Evolutionary conservation across 2,329 filamentous ascomycete genomes (phyloP).

Genomic region (Domatiomyces globalis): DNA sequence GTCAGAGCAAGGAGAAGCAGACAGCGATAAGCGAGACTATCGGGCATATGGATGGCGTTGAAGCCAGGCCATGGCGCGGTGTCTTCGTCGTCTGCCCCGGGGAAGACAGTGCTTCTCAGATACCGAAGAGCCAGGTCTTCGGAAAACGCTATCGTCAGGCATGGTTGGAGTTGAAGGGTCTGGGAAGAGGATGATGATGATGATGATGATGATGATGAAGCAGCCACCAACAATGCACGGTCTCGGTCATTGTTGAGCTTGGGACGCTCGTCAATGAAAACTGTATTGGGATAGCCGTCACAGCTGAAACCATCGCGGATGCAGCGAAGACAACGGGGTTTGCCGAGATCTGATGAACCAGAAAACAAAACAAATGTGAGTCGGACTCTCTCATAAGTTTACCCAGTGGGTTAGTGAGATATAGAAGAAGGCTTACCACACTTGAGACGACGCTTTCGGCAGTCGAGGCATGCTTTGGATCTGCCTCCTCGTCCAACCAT

Average conservation of each 20-base stretch:
- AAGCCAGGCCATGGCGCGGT: too few species aligned
- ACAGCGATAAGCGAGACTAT: not conserved
- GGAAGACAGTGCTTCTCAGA: not conserved
- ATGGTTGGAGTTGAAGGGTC: too few species aligned
- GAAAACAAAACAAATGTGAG: too few species aligned
- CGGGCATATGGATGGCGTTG: too few species aligned
- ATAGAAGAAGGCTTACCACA: conserved; percentile 1
- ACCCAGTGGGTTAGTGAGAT: not conserved
- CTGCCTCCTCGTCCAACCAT: too few species aligned
- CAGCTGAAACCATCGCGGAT: not conserved
- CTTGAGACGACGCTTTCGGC: conserved; percentile 1
- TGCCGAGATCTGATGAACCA: not conserved
- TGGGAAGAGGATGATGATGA: too few species aligned
- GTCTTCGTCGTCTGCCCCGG: too few species aligned
- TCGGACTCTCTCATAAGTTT: too few species aligned
- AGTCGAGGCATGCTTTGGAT: not conserved
- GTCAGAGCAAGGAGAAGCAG: not conserved
- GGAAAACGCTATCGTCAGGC: too few species aligned
- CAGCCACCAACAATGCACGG: too few species aligned
- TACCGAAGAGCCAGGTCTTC: not conserved
- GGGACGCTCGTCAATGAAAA: not conserved
- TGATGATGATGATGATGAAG: too few species aligned
- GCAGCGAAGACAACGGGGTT: conserved; percentile 1
- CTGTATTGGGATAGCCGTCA: not conserved
- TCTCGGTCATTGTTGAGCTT: too few species aligned